Percentiles rank a stretch among this genome's conserved stretches.
Evolutionary conservation across 2,329 filamentous ascomycete species (phyloP).

Genomic region (Botrytis hyacinthi): DNA sequence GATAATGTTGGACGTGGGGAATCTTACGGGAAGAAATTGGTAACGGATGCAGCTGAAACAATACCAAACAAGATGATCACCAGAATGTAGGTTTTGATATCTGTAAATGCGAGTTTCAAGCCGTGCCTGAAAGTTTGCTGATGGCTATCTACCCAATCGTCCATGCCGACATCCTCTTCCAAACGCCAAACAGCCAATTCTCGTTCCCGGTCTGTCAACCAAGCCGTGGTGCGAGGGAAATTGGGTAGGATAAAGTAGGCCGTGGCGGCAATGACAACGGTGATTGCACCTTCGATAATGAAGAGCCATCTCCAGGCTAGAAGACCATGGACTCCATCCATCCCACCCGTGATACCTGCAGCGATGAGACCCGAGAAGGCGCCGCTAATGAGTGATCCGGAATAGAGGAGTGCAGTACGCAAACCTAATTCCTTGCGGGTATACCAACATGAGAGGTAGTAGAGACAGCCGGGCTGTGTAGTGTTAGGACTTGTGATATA

Average conservation of each 20-base stretch:
- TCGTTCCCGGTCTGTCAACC: conserved; percentile 57
- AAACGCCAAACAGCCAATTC: conserved; percentile 59
- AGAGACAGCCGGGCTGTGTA: conserved; percentile 55
- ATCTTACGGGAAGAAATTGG: conserved; percentile 61
- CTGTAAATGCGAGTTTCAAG: conserved; percentile 50
- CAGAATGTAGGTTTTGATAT: conserved; percentile 48
- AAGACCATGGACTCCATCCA: conserved; percentile 57
- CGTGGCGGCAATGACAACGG: conserved; percentile 56
- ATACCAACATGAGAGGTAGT: conserved; percentile 66
- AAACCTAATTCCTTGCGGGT: conserved; percentile 65
- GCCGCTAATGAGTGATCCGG: conserved; percentile 66
- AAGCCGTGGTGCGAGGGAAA: conserved; percentile 59
- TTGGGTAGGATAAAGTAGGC: conserved; percentile 62
- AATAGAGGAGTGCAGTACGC: conserved; percentile 65
- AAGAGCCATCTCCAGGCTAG: conserved; percentile 66
- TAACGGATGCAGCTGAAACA: conserved; percentile 56
- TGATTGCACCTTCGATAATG: conserved; percentile 67
- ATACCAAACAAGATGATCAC: conserved; percentile 51
- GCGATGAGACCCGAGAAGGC: conserved; percentile 68
- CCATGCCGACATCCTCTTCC: conserved; percentile 55
- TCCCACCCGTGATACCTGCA: conserved; percentile 63
- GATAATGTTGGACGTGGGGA: conserved; percentile 38
- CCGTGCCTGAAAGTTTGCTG: conserved; percentile 42
- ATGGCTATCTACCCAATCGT: conserved; percentile 22
- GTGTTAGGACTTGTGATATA: conserved; percentile 13